phyloP scores from a whole-genome alignment of 2,329 filamentous ascomycete species.

The Ophiosphaerella herpotricha region DNA sequence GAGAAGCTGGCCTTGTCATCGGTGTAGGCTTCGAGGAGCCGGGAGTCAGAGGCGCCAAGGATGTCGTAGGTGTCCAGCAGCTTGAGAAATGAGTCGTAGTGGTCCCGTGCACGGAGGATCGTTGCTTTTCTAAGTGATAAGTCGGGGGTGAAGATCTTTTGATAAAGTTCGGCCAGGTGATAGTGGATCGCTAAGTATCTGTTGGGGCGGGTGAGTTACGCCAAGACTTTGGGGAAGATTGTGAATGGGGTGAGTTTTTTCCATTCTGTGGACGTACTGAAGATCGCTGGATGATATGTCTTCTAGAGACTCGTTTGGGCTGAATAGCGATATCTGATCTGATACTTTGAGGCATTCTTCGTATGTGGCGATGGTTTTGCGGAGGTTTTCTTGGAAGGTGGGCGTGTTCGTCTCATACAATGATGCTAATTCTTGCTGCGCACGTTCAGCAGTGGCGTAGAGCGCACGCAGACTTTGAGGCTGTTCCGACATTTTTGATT shows the following conservation, averaged over 20 bases:
- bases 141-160: conserved; percentile 66
- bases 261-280: conserved; percentile 57
- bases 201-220: conserved; percentile 8
- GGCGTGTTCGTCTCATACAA: conserved; percentile 68
- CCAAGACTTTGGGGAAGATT: background rate
- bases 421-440: conserved; percentile 63
- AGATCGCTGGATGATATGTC: conserved; percentile 85
- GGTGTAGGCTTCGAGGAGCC: conserved; percentile 72
- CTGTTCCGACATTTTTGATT: conserved; percentile 47
- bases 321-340: conserved; percentile 79
- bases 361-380: conserved; percentile 70
- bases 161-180: conserved; percentile 77
- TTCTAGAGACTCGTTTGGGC: conserved; percentile 84
- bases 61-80: conserved; percentile 79
- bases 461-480: conserved; percentile 60
- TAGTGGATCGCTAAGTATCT: conserved; percentile 78
- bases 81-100: conserved; percentile 79
- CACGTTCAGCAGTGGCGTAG: conserved; percentile 60
- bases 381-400: conserved; percentile 70
- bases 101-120: conserved; percentile 66
- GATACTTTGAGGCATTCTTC: conserved; percentile 72
- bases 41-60: conserved; percentile 66
- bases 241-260: background rate
- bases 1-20: conserved; percentile 75
- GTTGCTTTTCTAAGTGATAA: conserved; percentile 58